Percentiles rank a stretch among this genome's conserved stretches.
phyloP scores from a whole-genome alignment of 345 rosid species.

The Eucalyptus dawsonii region DNA sequence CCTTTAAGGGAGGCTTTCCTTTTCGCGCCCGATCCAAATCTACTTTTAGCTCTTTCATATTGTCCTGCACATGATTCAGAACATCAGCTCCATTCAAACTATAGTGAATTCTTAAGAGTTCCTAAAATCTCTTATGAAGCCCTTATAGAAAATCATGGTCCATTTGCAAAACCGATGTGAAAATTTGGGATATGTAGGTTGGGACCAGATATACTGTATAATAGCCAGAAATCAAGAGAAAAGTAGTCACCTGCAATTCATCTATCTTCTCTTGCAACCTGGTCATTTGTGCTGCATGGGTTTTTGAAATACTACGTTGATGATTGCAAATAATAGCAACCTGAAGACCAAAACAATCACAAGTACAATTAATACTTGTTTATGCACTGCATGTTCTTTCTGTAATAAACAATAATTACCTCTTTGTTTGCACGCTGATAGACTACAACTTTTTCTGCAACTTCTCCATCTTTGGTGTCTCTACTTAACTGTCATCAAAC shows the following conservation, averaged over 20 bases:
- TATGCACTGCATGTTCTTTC: not conserved
- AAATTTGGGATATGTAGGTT: not conserved
- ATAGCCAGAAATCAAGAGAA: not conserved
- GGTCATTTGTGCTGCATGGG: conserved; percentile 73
- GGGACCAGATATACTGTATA: not conserved
- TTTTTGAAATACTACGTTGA: conserved; percentile 82
- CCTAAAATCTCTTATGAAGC: not conserved
- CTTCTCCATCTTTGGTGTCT: conserved; percentile 73
- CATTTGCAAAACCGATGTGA: not conserved
- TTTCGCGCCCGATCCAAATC: conserved; percentile 80
- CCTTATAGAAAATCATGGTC: not conserved
- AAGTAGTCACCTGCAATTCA: conserved; percentile 56
- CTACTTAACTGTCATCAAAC: conserved; percentile 43
- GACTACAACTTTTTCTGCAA: conserved; percentile 52
- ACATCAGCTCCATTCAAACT: not conserved
- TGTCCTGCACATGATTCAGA: conserved; percentile 25
- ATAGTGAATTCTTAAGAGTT: not conserved
- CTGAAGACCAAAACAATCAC: conserved; percentile 19
- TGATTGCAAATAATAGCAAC: conserved; percentile 99
- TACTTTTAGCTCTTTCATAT: conserved; percentile 45
- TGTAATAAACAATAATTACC: conserved; percentile 19
- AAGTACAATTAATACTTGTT: not conserved
- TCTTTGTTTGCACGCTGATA: conserved; percentile 88
- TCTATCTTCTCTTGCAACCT: conserved; percentile 64
- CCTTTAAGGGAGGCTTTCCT: conserved; percentile 82